Conservation (phyloP, 148 eudicot genomes). For the Chenopodium formosanum region DNA sequence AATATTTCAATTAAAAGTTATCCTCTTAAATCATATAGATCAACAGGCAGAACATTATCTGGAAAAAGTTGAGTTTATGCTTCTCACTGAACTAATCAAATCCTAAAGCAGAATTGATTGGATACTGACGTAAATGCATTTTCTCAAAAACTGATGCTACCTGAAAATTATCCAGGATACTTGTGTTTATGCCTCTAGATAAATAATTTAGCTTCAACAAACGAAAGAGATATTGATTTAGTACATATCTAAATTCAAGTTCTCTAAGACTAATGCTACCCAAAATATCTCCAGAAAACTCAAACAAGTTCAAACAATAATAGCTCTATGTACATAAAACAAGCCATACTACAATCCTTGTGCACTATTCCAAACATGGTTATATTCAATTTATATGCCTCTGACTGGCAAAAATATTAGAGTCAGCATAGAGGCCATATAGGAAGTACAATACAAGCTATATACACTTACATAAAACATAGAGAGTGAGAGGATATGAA, state of each 20-base stretch:
- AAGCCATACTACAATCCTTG: background rate
- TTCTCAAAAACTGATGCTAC: no score
- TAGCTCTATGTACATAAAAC: constrained; percentile 2
- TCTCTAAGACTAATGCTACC: background rate
- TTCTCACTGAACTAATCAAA: background rate
- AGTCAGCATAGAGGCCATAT: background rate
- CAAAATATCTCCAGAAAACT: background rate
- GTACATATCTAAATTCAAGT: no score
- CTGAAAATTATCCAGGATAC: no score
- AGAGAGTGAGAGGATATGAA: no score
- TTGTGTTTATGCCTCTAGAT: no score
- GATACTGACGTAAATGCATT: no score
- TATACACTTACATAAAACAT: background rate
- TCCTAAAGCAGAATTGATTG: no score
- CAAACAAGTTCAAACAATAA: background rate
- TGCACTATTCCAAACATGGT: background rate
- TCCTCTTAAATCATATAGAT: background rate
- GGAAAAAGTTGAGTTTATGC: background rate
- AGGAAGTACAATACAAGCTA: background rate
- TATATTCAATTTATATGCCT: background rate
- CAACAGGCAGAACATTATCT: constrained; percentile 1
- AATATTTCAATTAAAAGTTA: background rate
- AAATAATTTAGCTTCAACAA: no score
- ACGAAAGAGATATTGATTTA: no score
- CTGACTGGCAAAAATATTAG: background rate